phyloP scores from a whole-genome alignment of 306 rosid species.

The Lablab purpureus region DNA sequence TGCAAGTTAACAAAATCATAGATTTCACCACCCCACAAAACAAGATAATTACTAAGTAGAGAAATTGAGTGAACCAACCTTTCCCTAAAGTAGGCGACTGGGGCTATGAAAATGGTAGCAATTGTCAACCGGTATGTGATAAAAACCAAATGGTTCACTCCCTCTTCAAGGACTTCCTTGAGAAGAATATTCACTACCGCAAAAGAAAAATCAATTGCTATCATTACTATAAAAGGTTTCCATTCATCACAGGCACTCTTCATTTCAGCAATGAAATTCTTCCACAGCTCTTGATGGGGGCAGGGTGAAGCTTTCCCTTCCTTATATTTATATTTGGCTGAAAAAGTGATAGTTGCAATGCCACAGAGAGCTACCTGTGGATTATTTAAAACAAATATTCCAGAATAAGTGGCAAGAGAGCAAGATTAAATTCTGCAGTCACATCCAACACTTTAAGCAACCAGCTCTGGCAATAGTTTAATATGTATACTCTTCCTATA shows the following conservation, averaged over 20 bases:
- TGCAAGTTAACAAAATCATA: slow-evolving; percentile 17
- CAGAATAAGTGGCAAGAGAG: slow-evolving; percentile 72
- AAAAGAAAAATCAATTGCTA: slow-evolving; percentile 70
- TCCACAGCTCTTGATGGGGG: slow-evolving; percentile 35
- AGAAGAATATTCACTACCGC: slow-evolving; percentile 84
- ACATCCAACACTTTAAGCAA: slow-evolving; percentile 72
- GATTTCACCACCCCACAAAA: neutral
- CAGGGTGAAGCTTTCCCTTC: slow-evolving; percentile 45
- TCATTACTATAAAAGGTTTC: slow-evolving; percentile 83
- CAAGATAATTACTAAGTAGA: slow-evolving; percentile 1
- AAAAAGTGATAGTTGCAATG: slow-evolving; percentile 35
- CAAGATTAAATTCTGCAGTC: slow-evolving; percentile 80
- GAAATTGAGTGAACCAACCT: slow-evolving; percentile 56
- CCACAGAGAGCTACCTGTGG: slow-evolving; percentile 32
- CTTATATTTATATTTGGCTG: slow-evolving; percentile 36
- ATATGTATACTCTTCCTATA: slow-evolving; percentile 51
- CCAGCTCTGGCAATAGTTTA: slow-evolving; percentile 56
- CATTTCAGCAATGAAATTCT: slow-evolving; percentile 50
- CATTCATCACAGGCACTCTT: slow-evolving; percentile 60
- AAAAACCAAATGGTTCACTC: slow-evolving; percentile 89
- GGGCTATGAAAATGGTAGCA: slow-evolving; percentile 77
- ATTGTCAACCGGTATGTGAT: slow-evolving; percentile 77
- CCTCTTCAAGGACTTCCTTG: slow-evolving; percentile 82
- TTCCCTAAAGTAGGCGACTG: slow-evolving; percentile 75
- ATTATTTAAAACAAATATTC: slow-evolving; percentile 54